Evolutionary conservation across 1,139 yeast genomes (phyloP).

Genomic region (Pichia sp.): DNA sequence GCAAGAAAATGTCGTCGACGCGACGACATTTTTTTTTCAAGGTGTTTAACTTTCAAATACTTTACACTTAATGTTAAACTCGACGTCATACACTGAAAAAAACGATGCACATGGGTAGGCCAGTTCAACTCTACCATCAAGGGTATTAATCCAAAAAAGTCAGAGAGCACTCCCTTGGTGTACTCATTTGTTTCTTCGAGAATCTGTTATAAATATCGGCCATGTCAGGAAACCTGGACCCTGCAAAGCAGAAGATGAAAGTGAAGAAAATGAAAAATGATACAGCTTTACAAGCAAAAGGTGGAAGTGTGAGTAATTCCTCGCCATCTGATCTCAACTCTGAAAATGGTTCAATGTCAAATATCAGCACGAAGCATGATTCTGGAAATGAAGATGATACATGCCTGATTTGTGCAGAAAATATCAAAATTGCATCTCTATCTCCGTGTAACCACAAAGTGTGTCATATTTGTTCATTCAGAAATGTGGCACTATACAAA

Average conservation of each 20-base stretch:
- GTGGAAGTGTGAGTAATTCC: not conserved
- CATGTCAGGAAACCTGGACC: not conserved
- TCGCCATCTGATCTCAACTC: not conserved
- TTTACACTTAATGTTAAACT: not conserved
- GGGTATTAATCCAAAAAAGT: too few relatives aligned
- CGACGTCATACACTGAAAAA: too few relatives aligned
- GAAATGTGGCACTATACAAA: slow-evolving; percentile 77
- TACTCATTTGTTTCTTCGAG: not conserved
- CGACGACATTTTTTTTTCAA: slow-evolving; percentile 2
- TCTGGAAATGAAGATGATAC: slow-evolving; percentile 36
- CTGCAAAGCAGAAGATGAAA: not conserved
- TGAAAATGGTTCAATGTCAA: not conserved
- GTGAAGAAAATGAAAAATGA: not conserved
- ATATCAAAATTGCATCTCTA: slow-evolving; percentile 56
- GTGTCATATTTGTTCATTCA: slow-evolving; percentile 77
- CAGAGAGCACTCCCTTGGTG: not conserved
- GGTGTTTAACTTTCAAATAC: not conserved
- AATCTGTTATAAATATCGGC: not conserved
- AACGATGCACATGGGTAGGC: too few relatives aligned
- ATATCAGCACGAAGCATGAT: not conserved
- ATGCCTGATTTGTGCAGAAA: slow-evolving; percentile 85
- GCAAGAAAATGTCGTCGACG: slow-evolving; percentile 2
- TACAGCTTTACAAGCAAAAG: not conserved
- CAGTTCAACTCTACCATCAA: too few relatives aligned
- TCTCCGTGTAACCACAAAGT: slow-evolving; percentile 83